Conservation (phyloP, 1,284 basidiomycete species). For the Microbotryum saponariae region DNA sequence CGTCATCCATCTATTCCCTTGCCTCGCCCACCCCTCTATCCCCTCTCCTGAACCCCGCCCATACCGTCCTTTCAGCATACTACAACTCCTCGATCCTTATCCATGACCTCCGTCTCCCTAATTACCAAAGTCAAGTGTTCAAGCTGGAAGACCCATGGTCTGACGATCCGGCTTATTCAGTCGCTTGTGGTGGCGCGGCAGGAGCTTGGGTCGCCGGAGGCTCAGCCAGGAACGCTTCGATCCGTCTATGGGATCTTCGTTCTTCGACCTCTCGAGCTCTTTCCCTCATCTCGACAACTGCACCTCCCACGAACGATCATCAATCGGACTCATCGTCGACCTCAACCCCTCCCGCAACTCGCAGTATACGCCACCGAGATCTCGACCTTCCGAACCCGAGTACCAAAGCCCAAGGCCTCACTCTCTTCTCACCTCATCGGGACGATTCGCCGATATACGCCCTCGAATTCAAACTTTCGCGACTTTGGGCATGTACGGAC, state of each 20-base stretch:
- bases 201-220: conserved; percentile 14
- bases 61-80: conserved; percentile 16
- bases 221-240: conserved; percentile 12
- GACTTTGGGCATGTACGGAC: too few species aligned
- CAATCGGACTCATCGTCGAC: too few species aligned
- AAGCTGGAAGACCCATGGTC: conserved; percentile 20
- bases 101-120: conserved; percentile 18
- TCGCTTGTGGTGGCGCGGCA: conserved; percentile 7
- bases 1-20: conserved; percentile 21
- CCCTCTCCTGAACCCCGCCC: conserved; percentile 5
- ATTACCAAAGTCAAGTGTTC: not conserved
- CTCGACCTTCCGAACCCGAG: too few species aligned
- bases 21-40: conserved; percentile 1
- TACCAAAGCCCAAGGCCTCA: too few species aligned
- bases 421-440: too few species aligned
- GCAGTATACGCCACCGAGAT: too few species aligned
- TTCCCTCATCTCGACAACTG: too few species aligned
- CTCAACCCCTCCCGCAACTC: too few species aligned
- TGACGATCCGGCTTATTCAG: conserved; percentile 18
- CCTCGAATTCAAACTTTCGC: too few species aligned
- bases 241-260: conserved; percentile 23
- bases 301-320: too few species aligned
- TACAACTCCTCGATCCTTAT: conserved; percentile 18
- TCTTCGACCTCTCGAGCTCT: not conserved
- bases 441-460: too few species aligned